Conservation (phyloP, 139 green algal genomes). For the Chlamydomonas asymmetrica region DNA sequence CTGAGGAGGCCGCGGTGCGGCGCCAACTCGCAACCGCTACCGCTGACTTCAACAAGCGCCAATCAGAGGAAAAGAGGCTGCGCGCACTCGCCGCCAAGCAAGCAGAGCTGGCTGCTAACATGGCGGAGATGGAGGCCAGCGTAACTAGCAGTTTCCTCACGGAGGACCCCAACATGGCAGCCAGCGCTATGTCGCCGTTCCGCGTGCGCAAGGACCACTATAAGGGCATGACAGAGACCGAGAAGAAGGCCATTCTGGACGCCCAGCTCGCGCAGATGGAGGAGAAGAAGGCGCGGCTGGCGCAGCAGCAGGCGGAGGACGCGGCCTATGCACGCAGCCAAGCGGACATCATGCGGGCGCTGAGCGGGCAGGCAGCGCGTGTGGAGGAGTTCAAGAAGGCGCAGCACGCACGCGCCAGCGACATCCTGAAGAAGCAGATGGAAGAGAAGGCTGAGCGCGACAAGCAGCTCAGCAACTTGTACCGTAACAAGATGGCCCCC, state of each 20-base stretch:
- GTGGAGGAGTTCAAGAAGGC: conserved; percentile 48
- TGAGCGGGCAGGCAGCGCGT: conserved; percentile 34
- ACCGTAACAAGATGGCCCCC: conserved; percentile 46
- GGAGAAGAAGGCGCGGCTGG: conserved; percentile 44
- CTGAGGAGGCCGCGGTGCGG: conserved; percentile 28
- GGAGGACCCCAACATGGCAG: conserved; percentile 46
- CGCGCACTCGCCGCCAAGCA: conserved; percentile 6
- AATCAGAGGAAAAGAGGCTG: conserved; percentile 45
- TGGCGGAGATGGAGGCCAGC: conserved; percentile 46
- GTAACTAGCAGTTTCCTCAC: conserved; percentile 47
- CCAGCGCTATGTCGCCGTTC: conserved; percentile 32
- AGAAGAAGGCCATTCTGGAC: conserved; percentile 51
- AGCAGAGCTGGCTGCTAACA: conserved; percentile 32
- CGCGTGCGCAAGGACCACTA: conserved; percentile 55
- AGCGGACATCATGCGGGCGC: conserved; percentile 37
- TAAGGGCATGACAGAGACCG: conserved; percentile 47
- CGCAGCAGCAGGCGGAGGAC: conserved; percentile 37
- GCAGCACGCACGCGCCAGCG: conserved; percentile 28
- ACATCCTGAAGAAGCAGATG: conserved; percentile 48
- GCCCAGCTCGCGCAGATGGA: conserved; percentile 60
- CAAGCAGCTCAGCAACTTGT: conserved; percentile 38
- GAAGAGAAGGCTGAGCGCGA: conserved; percentile 59
- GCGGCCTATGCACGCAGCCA: conserved; percentile 39
- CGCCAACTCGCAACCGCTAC: conserved; percentile 33
- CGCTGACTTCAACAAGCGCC: conserved; percentile 37